Evolutionary conservation across 352 stramenopile species (phyloP).

Genomic region (Globisporangium middletonii): DNA sequence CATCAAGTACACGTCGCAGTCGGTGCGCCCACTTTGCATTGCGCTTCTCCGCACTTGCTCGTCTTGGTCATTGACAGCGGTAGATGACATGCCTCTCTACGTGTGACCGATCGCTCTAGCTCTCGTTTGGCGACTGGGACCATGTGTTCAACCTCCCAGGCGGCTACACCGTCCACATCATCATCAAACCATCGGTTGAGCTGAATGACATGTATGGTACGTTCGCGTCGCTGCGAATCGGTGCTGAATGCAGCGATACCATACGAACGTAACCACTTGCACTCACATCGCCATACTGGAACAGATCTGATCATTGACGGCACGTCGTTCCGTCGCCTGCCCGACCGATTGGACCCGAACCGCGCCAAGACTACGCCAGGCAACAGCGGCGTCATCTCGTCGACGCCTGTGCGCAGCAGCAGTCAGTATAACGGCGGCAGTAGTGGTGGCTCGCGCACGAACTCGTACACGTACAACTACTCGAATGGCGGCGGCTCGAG

Average conservation of each 20-base stretch:
- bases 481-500: constrained; percentile 19
- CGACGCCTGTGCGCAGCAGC: constrained; percentile 18
- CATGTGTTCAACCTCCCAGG: constrained; percentile 81
- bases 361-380: constrained; percentile 16
- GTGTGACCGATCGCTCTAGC: constrained; percentile 17
- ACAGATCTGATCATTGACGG: constrained; percentile 77
- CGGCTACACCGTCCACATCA: constrained; percentile 75
- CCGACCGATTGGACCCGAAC: constrained; percentile 50
- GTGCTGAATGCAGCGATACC: no score
- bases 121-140: constrained; percentile 82
- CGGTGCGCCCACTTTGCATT: constrained; percentile 22
- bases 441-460: constrained; percentile 19
- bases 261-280: neutral
- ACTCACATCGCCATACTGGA: neutral
- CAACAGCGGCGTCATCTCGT: constrained; percentile 21
- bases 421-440: constrained; percentile 4
- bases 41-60: neutral
- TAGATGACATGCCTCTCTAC: neutral
- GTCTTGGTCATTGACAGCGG: neutral
- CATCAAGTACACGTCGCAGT: constrained; percentile 71
- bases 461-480: constrained; percentile 43
- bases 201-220: constrained; percentile 86
- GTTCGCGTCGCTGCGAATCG: neutral
- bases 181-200: constrained; percentile 81
- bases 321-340: constrained; percentile 72